A percentile compares a stretch with the other conserved stretches of the same genome.
These are phyloP conservation scores for Keithomyces neogunnii DNA, from an alignment of 2,329 filamentous ascomycete species.

Conservation along the genomic window DNA sequence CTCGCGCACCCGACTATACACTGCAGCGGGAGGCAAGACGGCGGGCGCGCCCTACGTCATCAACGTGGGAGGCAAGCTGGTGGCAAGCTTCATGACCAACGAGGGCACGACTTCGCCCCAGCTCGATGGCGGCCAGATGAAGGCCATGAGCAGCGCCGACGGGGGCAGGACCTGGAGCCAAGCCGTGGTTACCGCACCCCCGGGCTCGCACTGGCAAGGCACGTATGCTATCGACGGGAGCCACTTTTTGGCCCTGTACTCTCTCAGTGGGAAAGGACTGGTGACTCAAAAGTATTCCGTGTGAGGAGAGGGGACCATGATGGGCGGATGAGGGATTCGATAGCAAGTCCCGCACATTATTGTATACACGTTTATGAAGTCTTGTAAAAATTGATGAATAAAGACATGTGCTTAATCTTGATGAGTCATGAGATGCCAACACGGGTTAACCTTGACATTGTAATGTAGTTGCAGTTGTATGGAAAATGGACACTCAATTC, in stretches of 20 bases:
- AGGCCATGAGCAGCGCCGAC: conserved; percentile 20
- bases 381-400: too few relatives aligned
- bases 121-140: conserved; percentile 14
- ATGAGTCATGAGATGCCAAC: too few relatives aligned
- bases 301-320: too few relatives aligned
- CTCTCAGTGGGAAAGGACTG: conserved; percentile 9
- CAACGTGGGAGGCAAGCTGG: conserved; percentile 32
- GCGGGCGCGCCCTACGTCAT: conserved; percentile 31
- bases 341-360: too few relatives aligned
- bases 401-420: too few relatives aligned
- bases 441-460: too few relatives aligned
- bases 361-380: too few relatives aligned
- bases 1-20: background rate
- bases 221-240: conserved; percentile 13
- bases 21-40: background rate
- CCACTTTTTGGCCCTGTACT: conserved; percentile 19
- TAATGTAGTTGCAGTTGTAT: too few relatives aligned
- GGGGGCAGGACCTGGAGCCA: conserved; percentile 18
- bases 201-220: conserved; percentile 22
- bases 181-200: conserved; percentile 16
- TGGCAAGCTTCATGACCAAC: conserved; percentile 36
- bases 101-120: conserved; percentile 25
- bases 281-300: background rate
- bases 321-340: too few relatives aligned
- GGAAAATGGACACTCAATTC: too few relatives aligned